Base-by-base conservation (phyloP, 2,329 filamentous ascomycete species). In the Pyrenophora teres region DNA sequence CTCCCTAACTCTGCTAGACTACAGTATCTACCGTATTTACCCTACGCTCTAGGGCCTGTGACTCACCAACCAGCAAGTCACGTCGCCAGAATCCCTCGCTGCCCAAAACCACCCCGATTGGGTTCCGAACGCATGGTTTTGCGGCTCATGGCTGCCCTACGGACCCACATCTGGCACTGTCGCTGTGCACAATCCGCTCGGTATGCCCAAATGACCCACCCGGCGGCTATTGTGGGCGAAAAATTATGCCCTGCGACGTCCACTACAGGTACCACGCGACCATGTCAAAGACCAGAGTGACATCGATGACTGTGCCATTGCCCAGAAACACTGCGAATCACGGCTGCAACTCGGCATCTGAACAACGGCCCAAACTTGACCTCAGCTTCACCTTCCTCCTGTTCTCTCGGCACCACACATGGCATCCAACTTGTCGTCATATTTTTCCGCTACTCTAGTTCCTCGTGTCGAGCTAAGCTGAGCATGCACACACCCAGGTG, bases 111-210 rank as follows among this genome's bases (percentile, higher is more conserved):
- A 36, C 41, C 53, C 48, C 63, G 50, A 60, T 66, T 65, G 63
- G 63, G 60, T 63, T 62, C 62, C 63, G 39, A 44, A 30, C 45
- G 47, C 47, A 46, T 40, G 45, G 41, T 43, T 47, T 54, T 57
- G 59, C 54, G 59, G 60, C 60, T 64, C 62, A 62, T 61, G 46
- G 58, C 60, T 65, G 63, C 63, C 63, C 57, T 65, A 63, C 54
- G 52, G 62, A 46, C 58, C 63, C 63, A 66, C 63, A 43, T 62
- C 37, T 56, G 50, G 59, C 57, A 46, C 50, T 57, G 56, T 52
- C 42, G 53, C 57, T 41, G 39, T 39, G 49, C 42, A 54, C 54
- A 52, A 50, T 39, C 52, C 41, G 49, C 52, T 53, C 57, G 56
- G 41, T 40, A 60, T 60, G 56, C 57, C 63, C 61, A 63, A 64